Percentiles rank a stretch among this genome's conserved stretches.
phyloP scores from a whole-genome alignment of 768 basidiomycete genomes.

The Rhizopogon roseolus region DNA sequence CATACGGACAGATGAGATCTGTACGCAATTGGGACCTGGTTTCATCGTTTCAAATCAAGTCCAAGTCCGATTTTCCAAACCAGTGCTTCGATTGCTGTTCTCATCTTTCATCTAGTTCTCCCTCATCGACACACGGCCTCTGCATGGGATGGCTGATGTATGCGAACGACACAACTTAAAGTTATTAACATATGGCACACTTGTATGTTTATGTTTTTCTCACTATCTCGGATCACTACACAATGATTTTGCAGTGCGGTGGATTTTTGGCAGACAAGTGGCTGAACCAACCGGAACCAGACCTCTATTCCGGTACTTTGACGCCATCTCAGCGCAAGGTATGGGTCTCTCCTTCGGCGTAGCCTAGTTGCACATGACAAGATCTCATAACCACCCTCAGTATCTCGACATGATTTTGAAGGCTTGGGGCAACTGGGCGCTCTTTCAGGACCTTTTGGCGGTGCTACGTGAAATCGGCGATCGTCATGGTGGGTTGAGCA shows the following conservation, averaged over 20 bases:
- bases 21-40: constrained; percentile 65
- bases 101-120: constrained; percentile 54
- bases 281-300: constrained; percentile 64
- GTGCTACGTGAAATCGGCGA: constrained; percentile 62
- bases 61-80: constrained; percentile 43
- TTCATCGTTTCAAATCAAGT: constrained; percentile 80
- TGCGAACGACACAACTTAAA: constrained; percentile 71
- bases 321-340: constrained; percentile 86
- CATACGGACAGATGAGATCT: constrained; percentile 72
- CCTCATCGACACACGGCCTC: constrained; percentile 71
- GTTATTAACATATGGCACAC: constrained; percentile 75
- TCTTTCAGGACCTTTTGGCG: constrained; percentile 64
- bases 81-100: not conserved
- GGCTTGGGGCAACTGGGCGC: constrained; percentile 73
- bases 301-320: constrained; percentile 59
- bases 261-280: constrained; percentile 79
- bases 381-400: constrained; percentile 31
- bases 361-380: not conserved
- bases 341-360: constrained; percentile 9
- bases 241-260: constrained; percentile 53
- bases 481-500: constrained; percentile 58
- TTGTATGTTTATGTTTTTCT: constrained; percentile 41
- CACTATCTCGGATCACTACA: constrained; percentile 4
- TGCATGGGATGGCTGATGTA: constrained; percentile 73
- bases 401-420: constrained; percentile 80